Conservation (phyloP, 768 basidiomycete genomes). For the Phaeotremella fagi region DNA sequence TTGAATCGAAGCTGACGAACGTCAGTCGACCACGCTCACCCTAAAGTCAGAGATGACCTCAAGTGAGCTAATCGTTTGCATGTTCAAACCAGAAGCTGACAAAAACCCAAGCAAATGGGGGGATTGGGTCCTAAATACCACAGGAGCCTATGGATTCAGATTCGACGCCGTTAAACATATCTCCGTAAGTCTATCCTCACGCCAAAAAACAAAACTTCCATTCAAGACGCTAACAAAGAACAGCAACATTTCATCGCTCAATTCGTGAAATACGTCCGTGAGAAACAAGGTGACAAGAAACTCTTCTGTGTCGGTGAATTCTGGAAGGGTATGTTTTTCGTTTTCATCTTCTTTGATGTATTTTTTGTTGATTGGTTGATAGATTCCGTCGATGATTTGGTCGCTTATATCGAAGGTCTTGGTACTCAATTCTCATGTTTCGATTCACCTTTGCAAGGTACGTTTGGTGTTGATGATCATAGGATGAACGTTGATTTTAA, state of each 20-base stretch:
- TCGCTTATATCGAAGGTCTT: slow-evolving; percentile 38
- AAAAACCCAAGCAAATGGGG: slow-evolving; percentile 66
- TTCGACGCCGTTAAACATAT: slow-evolving; percentile 86
- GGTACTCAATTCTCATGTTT: slow-evolving; percentile 72
- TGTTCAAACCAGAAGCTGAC: not conserved
- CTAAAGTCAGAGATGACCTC: slow-evolving; percentile 70
- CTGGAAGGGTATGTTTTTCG: slow-evolving; percentile 65
- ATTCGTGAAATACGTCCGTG: slow-evolving; percentile 51
- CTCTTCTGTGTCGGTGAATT: slow-evolving; percentile 74
- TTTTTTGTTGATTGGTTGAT: not conserved
- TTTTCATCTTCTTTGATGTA: not conserved
- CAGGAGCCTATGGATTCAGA: slow-evolving; percentile 62
- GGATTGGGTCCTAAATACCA: slow-evolving; percentile 63
- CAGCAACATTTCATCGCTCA: slow-evolving; percentile 51
- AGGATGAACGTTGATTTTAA: no score
- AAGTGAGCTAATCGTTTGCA: slow-evolving; percentile 19
- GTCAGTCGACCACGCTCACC: slow-evolving; percentile 72
- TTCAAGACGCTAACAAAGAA: no score
- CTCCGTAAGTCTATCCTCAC: slow-evolving; percentile 23
- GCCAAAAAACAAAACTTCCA: no score
- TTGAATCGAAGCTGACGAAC: slow-evolving; percentile 1
- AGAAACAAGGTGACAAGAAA: slow-evolving; percentile 45
- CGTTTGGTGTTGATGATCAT: no score
- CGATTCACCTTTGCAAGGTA: slow-evolving; percentile 74
- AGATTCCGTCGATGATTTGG: slow-evolving; percentile 42